phyloP scores from a whole-genome alignment of 169 alveolate genomes.

The Eimeria acervulina region DNA sequence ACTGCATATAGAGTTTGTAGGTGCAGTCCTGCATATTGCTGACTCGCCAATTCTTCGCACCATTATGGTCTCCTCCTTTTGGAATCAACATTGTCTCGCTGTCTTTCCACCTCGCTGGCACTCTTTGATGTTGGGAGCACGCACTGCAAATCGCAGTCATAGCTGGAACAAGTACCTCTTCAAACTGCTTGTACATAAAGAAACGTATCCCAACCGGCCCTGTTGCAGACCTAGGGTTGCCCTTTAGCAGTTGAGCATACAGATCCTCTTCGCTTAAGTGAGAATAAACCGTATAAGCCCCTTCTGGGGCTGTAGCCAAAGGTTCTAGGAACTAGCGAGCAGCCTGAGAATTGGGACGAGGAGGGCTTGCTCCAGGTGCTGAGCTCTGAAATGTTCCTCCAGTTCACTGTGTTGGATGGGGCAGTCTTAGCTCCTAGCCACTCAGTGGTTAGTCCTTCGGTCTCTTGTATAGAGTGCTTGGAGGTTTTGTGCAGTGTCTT shows the following conservation, averaged over 20 bases:
- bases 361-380: background rate
- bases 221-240: background rate
- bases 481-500: background rate
- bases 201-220: slow-evolving; percentile 34
- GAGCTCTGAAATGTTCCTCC: background rate
- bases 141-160: slow-evolving; percentile 7
- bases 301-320: background rate
- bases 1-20: slow-evolving; percentile 45
- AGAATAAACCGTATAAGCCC: background rate
- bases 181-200: slow-evolving; percentile 34
- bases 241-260: slow-evolving; percentile 6
- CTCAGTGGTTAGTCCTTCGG: background rate
- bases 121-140: background rate
- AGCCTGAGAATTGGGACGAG: background rate
- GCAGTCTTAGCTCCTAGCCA: background rate
- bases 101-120: background rate
- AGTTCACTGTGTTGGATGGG: slow-evolving; percentile 2
- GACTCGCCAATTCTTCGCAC: background rate
- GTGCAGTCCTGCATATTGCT: slow-evolving; percentile 22
- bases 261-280: slow-evolving; percentile 1
- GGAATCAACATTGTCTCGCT: slow-evolving; percentile 1
- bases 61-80: background rate
- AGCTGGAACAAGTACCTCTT: slow-evolving; percentile 32
- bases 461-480: background rate
- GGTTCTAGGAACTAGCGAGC: background rate